Conservation (phyloP, 2,329 filamentous ascomycete genomes). For the Fusarium poae region DNA sequence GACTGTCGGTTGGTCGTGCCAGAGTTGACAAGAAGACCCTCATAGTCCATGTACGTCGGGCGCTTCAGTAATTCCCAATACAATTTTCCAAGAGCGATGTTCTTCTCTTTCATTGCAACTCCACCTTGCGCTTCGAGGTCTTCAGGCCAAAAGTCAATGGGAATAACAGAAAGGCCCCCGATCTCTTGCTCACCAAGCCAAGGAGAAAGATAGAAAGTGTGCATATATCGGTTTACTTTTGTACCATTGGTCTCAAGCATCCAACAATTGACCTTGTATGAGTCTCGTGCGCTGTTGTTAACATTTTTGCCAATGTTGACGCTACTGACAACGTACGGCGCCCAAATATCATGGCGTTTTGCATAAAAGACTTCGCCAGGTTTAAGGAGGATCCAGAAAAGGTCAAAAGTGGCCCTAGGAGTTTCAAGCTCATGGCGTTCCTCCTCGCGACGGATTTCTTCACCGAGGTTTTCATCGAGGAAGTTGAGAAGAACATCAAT, state of each 20-base stretch:
- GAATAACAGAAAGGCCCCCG: slow-evolving; percentile 57
- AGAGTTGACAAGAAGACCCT: slow-evolving; percentile 56
- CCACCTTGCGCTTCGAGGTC: slow-evolving; percentile 51
- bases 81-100: slow-evolving; percentile 58
- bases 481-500: slow-evolving; percentile 62
- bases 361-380: slow-evolving; percentile 61
- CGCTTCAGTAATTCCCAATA: slow-evolving; percentile 63
- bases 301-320: slow-evolving; percentile 42
- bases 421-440: slow-evolving; percentile 54
- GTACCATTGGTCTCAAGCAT: slow-evolving; percentile 55
- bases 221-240: slow-evolving; percentile 56
- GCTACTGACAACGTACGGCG: slow-evolving; percentile 58
- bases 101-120: slow-evolving; percentile 54
- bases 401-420: slow-evolving; percentile 60
- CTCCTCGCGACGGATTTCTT: slow-evolving; percentile 57
- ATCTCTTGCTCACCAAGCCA: slow-evolving; percentile 62
- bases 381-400: slow-evolving; percentile 62
- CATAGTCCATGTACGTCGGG: slow-evolving; percentile 62
- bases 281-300: slow-evolving; percentile 22
- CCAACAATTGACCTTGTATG: slow-evolving; percentile 57
- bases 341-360: slow-evolving; percentile 57
- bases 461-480: slow-evolving; percentile 56
- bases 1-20: slow-evolving; percentile 44
- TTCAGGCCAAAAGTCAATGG: slow-evolving; percentile 59
- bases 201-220: slow-evolving; percentile 52